phyloP scores from a whole-genome alignment of 331 rosid species.

The Malus hybrid region DNA sequence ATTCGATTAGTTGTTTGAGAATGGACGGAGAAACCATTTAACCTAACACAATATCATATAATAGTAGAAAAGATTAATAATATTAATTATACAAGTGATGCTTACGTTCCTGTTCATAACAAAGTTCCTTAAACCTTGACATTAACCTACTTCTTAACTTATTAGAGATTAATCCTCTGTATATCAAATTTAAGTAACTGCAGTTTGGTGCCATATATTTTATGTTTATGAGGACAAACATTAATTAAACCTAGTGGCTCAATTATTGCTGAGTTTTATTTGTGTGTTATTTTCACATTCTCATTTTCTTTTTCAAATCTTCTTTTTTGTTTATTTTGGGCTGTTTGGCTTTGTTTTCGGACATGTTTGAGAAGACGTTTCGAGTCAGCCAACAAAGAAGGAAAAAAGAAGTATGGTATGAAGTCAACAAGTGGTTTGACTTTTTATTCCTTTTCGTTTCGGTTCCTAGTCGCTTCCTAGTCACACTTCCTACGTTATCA shows the following conservation, averaged over 20 bases:
- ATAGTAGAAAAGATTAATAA: too few species aligned
- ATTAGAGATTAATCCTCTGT: neutral
- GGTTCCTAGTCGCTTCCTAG: neutral
- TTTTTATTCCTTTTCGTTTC: neutral
- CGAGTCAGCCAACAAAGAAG: neutral
- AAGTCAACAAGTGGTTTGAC: conserved; percentile 40
- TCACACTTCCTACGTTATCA: conserved; percentile 7
- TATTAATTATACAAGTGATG: neutral
- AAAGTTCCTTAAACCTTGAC: neutral
- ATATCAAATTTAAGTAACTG: neutral
- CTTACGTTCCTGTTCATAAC: neutral
- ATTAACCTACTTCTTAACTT: neutral
- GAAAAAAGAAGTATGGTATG: neutral
- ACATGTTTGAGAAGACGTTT: neutral
- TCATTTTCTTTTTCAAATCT: too few species aligned
- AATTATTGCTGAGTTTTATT: too few species aligned
- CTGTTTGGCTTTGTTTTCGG: neutral
- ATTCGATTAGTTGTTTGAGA: neutral
- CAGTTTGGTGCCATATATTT: neutral
- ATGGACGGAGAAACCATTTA: neutral
- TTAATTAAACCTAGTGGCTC: neutral
- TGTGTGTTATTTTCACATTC: too few species aligned
- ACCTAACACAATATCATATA: neutral
- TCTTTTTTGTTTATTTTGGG: too few species aligned
- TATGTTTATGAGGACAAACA: too few species aligned